A percentile compares a stretch with the other conserved stretches of the same genome.
Conservation (phyloP, 495 filamentous ascomycete species). For the Penicillium antarcticum region DNA sequence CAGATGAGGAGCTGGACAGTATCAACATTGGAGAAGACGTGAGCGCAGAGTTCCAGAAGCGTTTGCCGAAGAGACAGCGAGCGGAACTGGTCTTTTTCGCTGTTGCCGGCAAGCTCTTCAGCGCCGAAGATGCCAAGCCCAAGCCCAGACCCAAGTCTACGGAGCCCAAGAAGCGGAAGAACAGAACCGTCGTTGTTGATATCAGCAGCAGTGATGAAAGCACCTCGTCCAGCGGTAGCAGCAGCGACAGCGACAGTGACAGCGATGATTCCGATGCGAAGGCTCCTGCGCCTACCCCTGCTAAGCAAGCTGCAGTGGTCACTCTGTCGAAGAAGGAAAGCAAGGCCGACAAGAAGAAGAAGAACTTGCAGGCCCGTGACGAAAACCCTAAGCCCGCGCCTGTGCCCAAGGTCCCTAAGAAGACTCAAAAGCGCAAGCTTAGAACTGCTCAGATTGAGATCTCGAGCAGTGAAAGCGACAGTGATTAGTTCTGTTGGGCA, state of each 20-base stretch:
- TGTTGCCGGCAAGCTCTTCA: slow-evolving; percentile 34
- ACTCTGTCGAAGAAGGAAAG: neutral
- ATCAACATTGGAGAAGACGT: slow-evolving; percentile 32
- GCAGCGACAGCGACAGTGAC: slow-evolving; percentile 12
- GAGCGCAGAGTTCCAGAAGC: slow-evolving; percentile 37
- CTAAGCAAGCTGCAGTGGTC: neutral
- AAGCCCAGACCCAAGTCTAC: slow-evolving; percentile 26
- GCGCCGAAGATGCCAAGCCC: slow-evolving; percentile 24
- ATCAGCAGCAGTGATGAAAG: slow-evolving; percentile 38
- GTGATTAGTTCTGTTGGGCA: slow-evolving; percentile 13
- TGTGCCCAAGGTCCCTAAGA: slow-evolving; percentile 19
- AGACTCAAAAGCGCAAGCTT: slow-evolving; percentile 27
- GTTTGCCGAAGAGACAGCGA: slow-evolving; percentile 41
- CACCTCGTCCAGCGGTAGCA: slow-evolving; percentile 14
- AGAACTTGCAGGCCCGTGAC: neutral
- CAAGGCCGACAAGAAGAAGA: slow-evolving; percentile 6
- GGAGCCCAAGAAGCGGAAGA: slow-evolving; percentile 55
- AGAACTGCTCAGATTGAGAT: slow-evolving; percentile 25
- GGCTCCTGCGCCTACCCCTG: slow-evolving; percentile 1
- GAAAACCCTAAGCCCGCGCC: neutral
- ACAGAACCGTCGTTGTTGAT: slow-evolving; percentile 44
- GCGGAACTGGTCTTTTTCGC: slow-evolving; percentile 46
- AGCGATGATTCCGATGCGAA: slow-evolving; percentile 16
- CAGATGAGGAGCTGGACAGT: slow-evolving; percentile 29
- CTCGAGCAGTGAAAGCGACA: slow-evolving; percentile 30